Evolutionary conservation across 805 yeast species (phyloP), one percentile per base, ranked within the genome.

Genomic region (Lipomyces yamadae): DNA sequence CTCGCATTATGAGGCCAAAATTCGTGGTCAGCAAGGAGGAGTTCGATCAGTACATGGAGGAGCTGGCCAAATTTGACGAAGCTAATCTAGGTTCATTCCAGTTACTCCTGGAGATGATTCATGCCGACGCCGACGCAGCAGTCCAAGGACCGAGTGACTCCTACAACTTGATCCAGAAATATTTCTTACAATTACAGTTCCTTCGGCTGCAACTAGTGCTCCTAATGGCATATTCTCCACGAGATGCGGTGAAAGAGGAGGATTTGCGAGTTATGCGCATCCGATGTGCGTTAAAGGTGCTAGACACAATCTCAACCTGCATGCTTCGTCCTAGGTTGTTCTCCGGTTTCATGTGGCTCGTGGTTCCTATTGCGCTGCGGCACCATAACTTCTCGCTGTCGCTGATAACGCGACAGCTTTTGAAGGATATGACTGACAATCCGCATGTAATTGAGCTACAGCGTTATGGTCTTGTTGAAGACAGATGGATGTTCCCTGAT

Each of bases 131-230:
- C 4, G 60, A 58, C 34, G 54, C 68, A 18, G 63, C 67, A 6
- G 59, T 68, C 4, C 63, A 65, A 13, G 42, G 64, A 3, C 66
- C 64, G 5, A 64, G 67, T 50, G 71, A 67, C 58, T 61, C 70
- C 2, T 68, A 68, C 30, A 62, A 68, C 34, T 59, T 68, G 18
- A 63, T 60, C 18, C 71, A 68, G 48, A 68, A 68, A 48, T 67
- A 54, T 53, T 32, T 68, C 6, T 60, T 68, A 32, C 69, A 68
- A 48, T n/a, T 66, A 15, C 60, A 58, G 24, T 63, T 62, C 33
- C 55, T 30, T 35, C 60, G 61, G 2, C 57, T 68, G 7, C 67
- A 68, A 30, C 56, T 68, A 15, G 13, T 48, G 2, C 56, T 68
- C n/a, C 37, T 66, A 3, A 59, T 61, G 7, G 34, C 62, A 3